phyloP scores from a whole-genome alignment of 1,284 basidiomycete species.

The Irpex lacteus region DNA sequence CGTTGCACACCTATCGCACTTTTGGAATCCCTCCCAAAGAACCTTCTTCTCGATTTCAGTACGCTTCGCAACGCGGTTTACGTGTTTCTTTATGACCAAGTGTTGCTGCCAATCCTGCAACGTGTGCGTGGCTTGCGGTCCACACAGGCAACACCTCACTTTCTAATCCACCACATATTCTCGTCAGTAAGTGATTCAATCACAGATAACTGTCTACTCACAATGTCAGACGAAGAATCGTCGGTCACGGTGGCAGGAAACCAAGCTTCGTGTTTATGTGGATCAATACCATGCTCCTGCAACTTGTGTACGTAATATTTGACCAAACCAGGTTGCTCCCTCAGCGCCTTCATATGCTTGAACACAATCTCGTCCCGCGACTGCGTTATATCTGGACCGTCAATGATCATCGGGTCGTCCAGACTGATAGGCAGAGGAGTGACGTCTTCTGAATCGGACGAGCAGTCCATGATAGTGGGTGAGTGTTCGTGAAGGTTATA shows the following conservation, averaged over 20 bases:
- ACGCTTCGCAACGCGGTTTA: not conserved
- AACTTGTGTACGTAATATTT: not conserved
- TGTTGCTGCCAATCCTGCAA: not conserved
- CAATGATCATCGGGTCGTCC: not conserved
- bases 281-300: not conserved
- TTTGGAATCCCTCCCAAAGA: not conserved
- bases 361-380: not conserved
- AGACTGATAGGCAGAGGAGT: too few species aligned
- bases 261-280: not conserved
- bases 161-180: not conserved
- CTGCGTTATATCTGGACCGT: too few species aligned
- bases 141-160: not conserved
- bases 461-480: too few species aligned
- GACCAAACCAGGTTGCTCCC: not conserved
- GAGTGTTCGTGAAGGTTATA: too few species aligned
- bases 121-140: not conserved
- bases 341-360: not conserved
- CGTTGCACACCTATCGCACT: not conserved
- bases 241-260: not conserved
- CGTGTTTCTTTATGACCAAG: not conserved
- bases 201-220: not conserved
- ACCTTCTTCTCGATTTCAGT: not conserved
- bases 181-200: not conserved
- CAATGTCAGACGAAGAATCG: not conserved
- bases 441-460: too few species aligned